Base-by-base conservation (phyloP, 2,329 filamentous ascomycete genomes). In the Eutypella sp. region DNA sequence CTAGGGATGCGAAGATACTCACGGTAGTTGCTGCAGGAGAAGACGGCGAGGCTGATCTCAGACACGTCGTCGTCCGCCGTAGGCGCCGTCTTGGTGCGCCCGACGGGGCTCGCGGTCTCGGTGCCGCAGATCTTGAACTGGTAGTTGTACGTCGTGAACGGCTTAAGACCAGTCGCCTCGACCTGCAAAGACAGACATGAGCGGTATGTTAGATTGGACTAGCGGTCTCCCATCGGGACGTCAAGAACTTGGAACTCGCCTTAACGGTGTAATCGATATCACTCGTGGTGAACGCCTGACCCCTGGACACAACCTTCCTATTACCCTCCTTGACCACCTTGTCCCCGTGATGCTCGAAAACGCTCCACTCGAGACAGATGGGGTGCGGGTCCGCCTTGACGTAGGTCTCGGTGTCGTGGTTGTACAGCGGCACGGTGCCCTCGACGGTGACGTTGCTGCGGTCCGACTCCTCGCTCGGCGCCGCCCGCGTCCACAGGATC, bases 261-360 rank as follows among this genome's bases (percentile, higher is more conserved):
- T 88, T 88, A 48, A 89, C 70, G 0, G 85, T 89, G 59, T 83
- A 90, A 59, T 90, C 86, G 40, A 89, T 79, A 59, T 89, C 85
- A 1, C 79, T 85, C 29, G 76, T 85, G 0, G 86, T 89, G 58
- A 82, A 87, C 1, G 75, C 82, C 29, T 67, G 76, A 5, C 85
- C 85, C 1, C 68, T 69, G 42, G 75, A 70, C 2, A 79, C 77
- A 7, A 78, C 66, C 2, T 68, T 57, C 10, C 65, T 64, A 25
- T 77, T 68, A 3, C 48, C 59, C 53, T 74, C 72, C 22, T 67
- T 65, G 69, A 42, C 75, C 70, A 2, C 79, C 77, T 6, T 78
- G 66, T 2, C 68, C 57, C 10, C 64, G 64, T 77, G 68, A 2
- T 48, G 72, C 20, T 66, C 65, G 13, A 73, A 71, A 16, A 88